Base-by-base conservation (phyloP, 2,329 filamentous ascomycete genomes). In the Teratosphaeriaceae sp. region DNA sequence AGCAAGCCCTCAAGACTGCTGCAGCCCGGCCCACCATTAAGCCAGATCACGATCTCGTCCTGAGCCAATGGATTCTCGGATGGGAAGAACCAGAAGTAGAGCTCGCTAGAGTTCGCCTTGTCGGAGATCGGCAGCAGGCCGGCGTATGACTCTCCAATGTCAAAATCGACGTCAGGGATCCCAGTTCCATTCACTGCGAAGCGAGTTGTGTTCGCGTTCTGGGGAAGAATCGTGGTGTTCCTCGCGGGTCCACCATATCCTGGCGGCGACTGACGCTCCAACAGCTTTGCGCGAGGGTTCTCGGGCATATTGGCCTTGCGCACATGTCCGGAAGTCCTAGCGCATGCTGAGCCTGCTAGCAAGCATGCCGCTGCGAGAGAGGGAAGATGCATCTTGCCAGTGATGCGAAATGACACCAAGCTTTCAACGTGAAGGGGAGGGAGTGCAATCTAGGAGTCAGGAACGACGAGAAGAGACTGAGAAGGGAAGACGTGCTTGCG, bases 71-170 rank as follows among this genome's bases (percentile, higher is more conserved):
- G 62, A 39, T 58, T 59, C 20, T 39, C 30, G 15, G 52, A 52
- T 5, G 72, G 71, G 48, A 72, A 73, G 53, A 73, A 72, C 68
- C 69, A 68, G 53, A 74, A 76, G 52, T 67, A 76, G 1, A 76
- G 59, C 46, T 62, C 57, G 36, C 52, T 57, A 21, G 51, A 47
- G 39, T 59, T 55, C 9, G 46, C 38, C 23, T 54, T 48, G 20
- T 52, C 44, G 3, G 58, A 57, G 38, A 65, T 60, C 9, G 60
- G 60, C 11, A 65, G 39, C 6, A 62, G 38, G 16, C 58, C 57
- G 23, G 56, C 55, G 38, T 59, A 59, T n/a, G 52, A 53, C 46
- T 65, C 61, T 18, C 62, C 62, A 35, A 65, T 50, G 43, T 65
- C 56, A 24, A 63, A 63, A 38, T 56, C 48, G 20, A 65, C 61